Evolutionary conservation across 2,329 filamentous ascomycete genomes (phyloP), one percentile per base, ranked within the genome.

Genomic region (Penicillium sp.): DNA sequence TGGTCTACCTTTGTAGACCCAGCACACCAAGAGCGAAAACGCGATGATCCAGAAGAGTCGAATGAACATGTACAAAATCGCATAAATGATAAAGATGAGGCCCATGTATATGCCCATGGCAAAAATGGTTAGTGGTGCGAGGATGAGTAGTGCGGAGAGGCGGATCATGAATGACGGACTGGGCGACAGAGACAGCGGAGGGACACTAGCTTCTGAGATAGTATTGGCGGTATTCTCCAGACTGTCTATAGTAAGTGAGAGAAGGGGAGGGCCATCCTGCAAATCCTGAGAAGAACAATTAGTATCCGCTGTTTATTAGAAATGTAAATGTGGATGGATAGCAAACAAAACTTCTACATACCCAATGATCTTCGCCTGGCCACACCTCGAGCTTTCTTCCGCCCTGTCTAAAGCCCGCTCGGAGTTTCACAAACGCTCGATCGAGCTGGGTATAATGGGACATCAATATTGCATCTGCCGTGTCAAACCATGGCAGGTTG

Each of bases 401-500:
- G 46, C 14, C 16, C 1, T 35, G 26, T 30, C n/a, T 9, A 9
- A n/a, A 56, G 11, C n/a, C 23, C 26, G 46, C 42, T 9, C 26
- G 40, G n/a, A 56, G 18, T 38, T 9, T 56, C 21, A 56, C 23
- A 1, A 38, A 26, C 3, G 47, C 54, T n/a, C 40, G 11, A 33
- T 56, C 54, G 24, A 28, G 47, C 42, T 40, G n/a, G 21, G 52
- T 38, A 16, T 52, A 52, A 40, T 56, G 21, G 38, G 21, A 56
- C 47, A 56, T 56, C 30, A 56, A 18, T 1, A 51, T 40, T n/a
- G 54, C 47, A 8, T 56, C 54, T 6, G 54, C 54, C 6, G 40
- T 47, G 18, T 56, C 47, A n/a, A 56, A 56, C 54, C 54, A 56
- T 5, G 54, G 54, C 21, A 56, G 8, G 40, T 26, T 52, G n/a